Base-by-base conservation (phyloP, 148 eudicot genomes). In the Amaranthus hypochondriacus region DNA sequence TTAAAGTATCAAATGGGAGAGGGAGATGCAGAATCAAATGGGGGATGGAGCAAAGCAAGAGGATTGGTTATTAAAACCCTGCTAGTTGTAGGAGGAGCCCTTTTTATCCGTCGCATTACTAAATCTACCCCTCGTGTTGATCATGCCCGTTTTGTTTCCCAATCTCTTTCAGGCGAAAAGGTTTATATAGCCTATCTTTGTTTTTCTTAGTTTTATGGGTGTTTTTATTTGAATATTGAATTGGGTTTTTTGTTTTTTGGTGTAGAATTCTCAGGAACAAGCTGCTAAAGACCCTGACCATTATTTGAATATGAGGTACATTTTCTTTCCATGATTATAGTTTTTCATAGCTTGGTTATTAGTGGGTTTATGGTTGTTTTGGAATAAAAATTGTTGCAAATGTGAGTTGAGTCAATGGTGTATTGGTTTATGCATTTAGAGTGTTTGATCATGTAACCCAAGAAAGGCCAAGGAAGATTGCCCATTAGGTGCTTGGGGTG, bases 121-220 rank as follows among this genome's bases (percentile, higher is more conserved):
- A 95, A 92, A 87, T 90, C 99, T 74, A 88, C 93, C 77, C 89
- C 98, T 68, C 97, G 97, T 9, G 89, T 97, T 80, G 98, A 94
- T 84, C 98, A 94, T 71, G 76, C 96, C 15, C 87, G 84, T 46
- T 47, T 85, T 48, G 92, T 94, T 14, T 76, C 91, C 44, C 77
- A 81, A 5, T 89, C 97, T 21, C 88, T 91, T 69, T 75, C 77
- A 80, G 96, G 96, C 65, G 91, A 87, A 73, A 91, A 91, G 87
- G 96, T 93, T 62, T 13, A 0, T 5, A 7, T 57, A 47, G 49
- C 57, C 18, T 7, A 9, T 14, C 0, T 61, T 9, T 7, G 18
- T 7, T n/a, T 52, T 48, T 54, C 51, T 64, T 53, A 28, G 2
- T 18, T 12, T 7, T n/a, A 2, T 1, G 9, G 15, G 9, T 7